These are phyloP conservation scores for Casuarina cunninghamiana DNA, from an alignment of 306 rosid species.

Conservation along the genomic window DNA sequence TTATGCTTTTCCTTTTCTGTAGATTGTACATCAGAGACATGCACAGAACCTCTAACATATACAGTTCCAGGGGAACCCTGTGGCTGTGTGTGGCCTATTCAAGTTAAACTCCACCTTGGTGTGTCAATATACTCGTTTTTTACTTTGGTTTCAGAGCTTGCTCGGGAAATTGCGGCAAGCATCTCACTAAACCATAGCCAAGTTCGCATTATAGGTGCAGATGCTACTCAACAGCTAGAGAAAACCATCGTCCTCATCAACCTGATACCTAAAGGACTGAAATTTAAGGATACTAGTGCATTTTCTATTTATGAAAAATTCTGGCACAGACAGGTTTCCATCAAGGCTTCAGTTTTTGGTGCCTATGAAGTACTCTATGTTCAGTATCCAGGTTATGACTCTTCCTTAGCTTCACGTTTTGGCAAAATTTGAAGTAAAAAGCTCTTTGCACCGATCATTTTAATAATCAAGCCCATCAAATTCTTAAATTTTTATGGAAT, in stretches of 20 bases:
- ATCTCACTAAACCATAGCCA: slow-evolving; percentile 67
- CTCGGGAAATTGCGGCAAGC: slow-evolving; percentile 75
- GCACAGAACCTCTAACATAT: slow-evolving; percentile 84
- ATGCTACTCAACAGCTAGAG: slow-evolving; percentile 75
- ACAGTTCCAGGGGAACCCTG: slow-evolving; percentile 82
- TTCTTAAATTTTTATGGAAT: slow-evolving; percentile 6
- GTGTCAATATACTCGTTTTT: slow-evolving; percentile 74
- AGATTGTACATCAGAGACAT: slow-evolving; percentile 70
- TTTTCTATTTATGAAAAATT: slow-evolving; percentile 64
- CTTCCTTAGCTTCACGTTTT: slow-evolving; percentile 8
- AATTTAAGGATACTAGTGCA: slow-evolving; percentile 58
- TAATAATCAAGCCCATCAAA: background rate
- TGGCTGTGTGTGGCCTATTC: slow-evolving; percentile 88
- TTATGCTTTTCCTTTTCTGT: slow-evolving; percentile 29
- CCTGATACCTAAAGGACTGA: slow-evolving; percentile 71
- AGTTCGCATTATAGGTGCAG: slow-evolving; percentile 93
- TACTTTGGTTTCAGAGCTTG: slow-evolving; percentile 69
- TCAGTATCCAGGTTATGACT: slow-evolving; percentile 73
- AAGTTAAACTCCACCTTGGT: slow-evolving; percentile 64
- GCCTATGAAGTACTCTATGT: slow-evolving; percentile 74
- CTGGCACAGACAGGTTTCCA: slow-evolving; percentile 66
- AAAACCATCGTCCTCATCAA: slow-evolving; percentile 70
- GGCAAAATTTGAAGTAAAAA: background rate
- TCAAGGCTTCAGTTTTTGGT: slow-evolving; percentile 65
- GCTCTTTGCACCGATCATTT: background rate